Evolutionary conservation across 148 eudicot genomes (phyloP), one percentile per base, ranked within the genome.

Genomic region (Selenicereus undatus): DNA sequence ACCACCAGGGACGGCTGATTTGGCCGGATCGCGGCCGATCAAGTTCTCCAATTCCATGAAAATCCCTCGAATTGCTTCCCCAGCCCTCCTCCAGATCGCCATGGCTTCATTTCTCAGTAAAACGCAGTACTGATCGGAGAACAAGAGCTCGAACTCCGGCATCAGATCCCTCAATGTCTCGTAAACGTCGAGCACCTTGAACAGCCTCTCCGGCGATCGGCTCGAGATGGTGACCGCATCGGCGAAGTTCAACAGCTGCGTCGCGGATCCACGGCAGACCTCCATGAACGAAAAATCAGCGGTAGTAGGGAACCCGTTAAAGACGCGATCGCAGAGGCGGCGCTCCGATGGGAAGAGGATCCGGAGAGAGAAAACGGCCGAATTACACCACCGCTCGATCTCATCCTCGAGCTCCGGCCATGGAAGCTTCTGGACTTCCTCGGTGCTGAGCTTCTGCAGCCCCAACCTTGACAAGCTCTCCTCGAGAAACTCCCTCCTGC

Each of bases 1-100:
- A 17, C 99, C 99, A 0, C 97, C 98, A 24, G 95, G 97, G 4
- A 94, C 97, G 0, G 97, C 89, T 11, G 79, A 84, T 75, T 92
- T 94, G 0, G 93, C 98, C 4, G 99, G 99, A 73, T 96, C 99
- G 24, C 97, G 89, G 13, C 94, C 88, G 32, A 96, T 94, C 71
- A 92, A 89, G 75, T 96, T 94, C 90, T 96, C 98, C 72, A 96
- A 81, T 30, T 96, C 99, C 98, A 94, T 96, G 56, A 96, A 92
- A 54, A 92, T 89, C 5, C 98, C 97, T 42, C 93, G 89, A 60
- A 96, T 94, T 0, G 92, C 86, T 54, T 94, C 98, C 1, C 95
- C 99, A 26, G 92, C 84, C 70, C 98, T 86, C 78, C 83, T 92
- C 93, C 95, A 94, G 7, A 94, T 90, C 11, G 92, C 79, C 4